Conservation (phyloP, 164 flowering plant genomes). For the Chimonanthus praecox region DNA sequence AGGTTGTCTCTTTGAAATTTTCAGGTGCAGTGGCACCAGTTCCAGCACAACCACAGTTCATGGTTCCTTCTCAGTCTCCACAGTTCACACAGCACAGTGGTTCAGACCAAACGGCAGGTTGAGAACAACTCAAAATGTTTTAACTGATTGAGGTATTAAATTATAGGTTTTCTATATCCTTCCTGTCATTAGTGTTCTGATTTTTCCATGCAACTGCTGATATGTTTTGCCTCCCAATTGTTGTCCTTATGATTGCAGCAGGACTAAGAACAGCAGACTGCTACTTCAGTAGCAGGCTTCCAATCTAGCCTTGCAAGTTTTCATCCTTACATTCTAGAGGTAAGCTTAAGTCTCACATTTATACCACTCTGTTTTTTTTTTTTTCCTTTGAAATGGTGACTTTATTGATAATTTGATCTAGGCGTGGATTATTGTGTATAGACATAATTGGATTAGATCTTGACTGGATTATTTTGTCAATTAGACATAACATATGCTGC, state of each 20-base stretch:
- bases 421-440: too few relatives aligned
- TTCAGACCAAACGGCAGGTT: constrained; percentile 85
- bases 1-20: constrained; percentile 15
- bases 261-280: constrained; percentile 92
- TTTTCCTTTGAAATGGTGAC: too few relatives aligned
- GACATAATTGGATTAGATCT: too few relatives aligned
- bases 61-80: constrained; percentile 77
- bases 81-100: constrained; percentile 77
- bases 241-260: constrained; percentile 88
- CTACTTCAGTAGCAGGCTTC: constrained; percentile 94
- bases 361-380: too few relatives aligned
- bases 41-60: constrained; percentile 68
- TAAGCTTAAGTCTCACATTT: constrained; percentile 13
- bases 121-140: constrained; percentile 55
- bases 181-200: background rate
- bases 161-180: background rate
- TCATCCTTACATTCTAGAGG: constrained; percentile 93
- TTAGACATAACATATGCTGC: too few relatives aligned
- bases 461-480: too few relatives aligned
- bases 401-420: too few relatives aligned
- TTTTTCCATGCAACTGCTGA: background rate
- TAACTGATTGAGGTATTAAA: constrained; percentile 26
- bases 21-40: constrained; percentile 65
- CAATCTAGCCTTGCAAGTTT: constrained; percentile 92
- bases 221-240: constrained; percentile 25